These are phyloP conservation scores for Fraxinus angustifolia DNA, from an alignment of 305 asterid species.

Conservation along the genomic window DNA sequence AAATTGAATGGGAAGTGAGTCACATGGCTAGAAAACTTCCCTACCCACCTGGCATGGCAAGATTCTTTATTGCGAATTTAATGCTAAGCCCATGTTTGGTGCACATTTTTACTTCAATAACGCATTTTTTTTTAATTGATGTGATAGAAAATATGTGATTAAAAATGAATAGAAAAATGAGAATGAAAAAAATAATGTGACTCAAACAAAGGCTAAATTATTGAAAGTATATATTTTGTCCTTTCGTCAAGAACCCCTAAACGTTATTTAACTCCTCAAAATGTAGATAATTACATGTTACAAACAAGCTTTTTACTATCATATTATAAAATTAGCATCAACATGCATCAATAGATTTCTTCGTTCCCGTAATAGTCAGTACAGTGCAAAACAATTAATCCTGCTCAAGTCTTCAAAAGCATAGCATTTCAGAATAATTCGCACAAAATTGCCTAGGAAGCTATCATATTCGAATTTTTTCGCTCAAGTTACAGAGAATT, in stretches of 20 bases:
- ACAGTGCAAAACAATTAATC: background rate
- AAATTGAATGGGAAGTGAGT: too few relatives aligned
- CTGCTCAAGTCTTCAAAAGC: background rate
- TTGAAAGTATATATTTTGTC: too few relatives aligned
- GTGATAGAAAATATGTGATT: too few relatives aligned
- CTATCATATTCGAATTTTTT: background rate
- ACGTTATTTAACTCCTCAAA: background rate
- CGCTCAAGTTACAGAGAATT: background rate
- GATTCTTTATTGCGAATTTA: too few relatives aligned
- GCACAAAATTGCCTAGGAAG: background rate
- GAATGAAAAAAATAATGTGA: too few relatives aligned
- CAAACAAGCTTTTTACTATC: background rate
- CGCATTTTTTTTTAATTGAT: too few relatives aligned
- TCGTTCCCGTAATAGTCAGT: background rate
- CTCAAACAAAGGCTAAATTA: too few relatives aligned
- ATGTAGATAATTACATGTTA: background rate
- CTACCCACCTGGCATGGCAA: too few relatives aligned
- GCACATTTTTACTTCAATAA: too few relatives aligned
- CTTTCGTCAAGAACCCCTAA: background rate
- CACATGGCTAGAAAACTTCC: too few relatives aligned
- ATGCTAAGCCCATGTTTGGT: too few relatives aligned
- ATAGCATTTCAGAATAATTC: background rate
- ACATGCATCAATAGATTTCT: background rate
- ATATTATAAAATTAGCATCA: background rate
- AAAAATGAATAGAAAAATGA: too few relatives aligned